Evolutionary conservation across 805 yeast genomes (phyloP), one percentile per base, ranked within the genome.

Genomic region (Yarrowia bubula): DNA sequence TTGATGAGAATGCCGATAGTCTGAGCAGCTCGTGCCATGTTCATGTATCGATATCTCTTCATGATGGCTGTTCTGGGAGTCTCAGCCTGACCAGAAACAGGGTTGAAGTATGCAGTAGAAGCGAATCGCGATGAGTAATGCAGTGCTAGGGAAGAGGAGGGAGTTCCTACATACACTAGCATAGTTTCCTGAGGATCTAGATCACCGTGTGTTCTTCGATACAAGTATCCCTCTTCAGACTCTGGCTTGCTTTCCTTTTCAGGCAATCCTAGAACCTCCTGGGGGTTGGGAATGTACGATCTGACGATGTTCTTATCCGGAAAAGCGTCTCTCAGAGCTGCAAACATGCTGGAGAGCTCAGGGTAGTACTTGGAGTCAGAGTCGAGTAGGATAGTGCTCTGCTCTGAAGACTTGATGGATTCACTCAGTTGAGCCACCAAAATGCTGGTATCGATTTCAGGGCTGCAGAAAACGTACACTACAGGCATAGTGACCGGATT

Each of bases 1-100:
- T 95, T 96, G 43, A 95, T 92, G 38, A 95, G 79, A 32, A 95
- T 84, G 1, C 99, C 99, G 38, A 95, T 82, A 0, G 98, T 93
- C 1, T 95, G 92, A 0, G 98, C 96, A 0, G 93, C 83, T 70
- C 97, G 82, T 0, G 98, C 96, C 72, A 87, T 80, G 72, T 89
- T 93, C 90, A 95, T 91, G 71, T 82, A 86, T 68, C 88, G 81
- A 73, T 95, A 95, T 39, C 99, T 81, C 70, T 87, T 87, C 87
- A 87, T 87, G 65, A 95, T 77, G 10, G 91, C 87, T 0, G 96
- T 92, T 70, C 81, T 84, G 1, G 96, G 92, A 0, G 66, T 32
- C 4, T 68, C 46, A 2, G 71, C 63, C 11, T 64, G 57, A 13
- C 73, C 65, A 1, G 73, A 61, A 0, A 67, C 55, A 1, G 87